Conservation (phyloP, 2,329 filamentous ascomycete species). For the Onygenales sp. region DNA sequence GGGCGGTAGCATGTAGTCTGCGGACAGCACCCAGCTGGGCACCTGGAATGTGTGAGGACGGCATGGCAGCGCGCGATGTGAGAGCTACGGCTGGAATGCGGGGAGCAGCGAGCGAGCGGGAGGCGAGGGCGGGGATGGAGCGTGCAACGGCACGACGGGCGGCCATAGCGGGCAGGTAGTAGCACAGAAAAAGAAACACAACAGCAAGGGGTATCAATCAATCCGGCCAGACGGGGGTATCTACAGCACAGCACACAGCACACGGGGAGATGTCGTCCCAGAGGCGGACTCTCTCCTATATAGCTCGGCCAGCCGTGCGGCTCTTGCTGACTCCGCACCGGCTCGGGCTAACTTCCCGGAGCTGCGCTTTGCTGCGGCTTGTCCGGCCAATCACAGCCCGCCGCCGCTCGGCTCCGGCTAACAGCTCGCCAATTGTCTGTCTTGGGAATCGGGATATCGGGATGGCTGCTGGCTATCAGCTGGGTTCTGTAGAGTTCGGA, state of each 20-base stretch:
- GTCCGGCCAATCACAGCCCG: conserved; percentile 5
- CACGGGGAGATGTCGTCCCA: background rate
- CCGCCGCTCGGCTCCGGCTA: no score
- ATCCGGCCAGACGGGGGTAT: background rate
- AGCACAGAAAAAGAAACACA: background rate
- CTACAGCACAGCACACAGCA: background rate
- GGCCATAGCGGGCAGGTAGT: conserved; percentile 6
- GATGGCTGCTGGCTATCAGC: no score
- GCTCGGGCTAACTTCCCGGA: conserved; percentile 1
- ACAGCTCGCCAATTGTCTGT: no score
- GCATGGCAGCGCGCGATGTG: conserved; percentile 3
- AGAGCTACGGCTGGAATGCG: conserved; percentile 19
- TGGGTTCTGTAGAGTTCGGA: no score
- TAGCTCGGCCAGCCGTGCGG: no score
- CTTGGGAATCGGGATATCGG: no score
- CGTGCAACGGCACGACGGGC: conserved; percentile 10
- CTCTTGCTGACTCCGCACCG: background rate
- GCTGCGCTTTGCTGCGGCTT: conserved; percentile 7
- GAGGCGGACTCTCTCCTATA: background rate
- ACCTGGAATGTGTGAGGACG: conserved; percentile 3
- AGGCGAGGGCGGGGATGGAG: conserved; percentile 28
- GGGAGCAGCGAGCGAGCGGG: conserved; percentile 24
- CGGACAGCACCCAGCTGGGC: conserved; percentile 7
- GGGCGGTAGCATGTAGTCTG: conserved; percentile 40
- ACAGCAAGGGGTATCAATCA: background rate